A percentile compares a stretch with the other conserved stretches of the same genome.
phyloP scores from a whole-genome alignment of 768 basidiomycete genomes.

The Scleroderma citrinum region DNA sequence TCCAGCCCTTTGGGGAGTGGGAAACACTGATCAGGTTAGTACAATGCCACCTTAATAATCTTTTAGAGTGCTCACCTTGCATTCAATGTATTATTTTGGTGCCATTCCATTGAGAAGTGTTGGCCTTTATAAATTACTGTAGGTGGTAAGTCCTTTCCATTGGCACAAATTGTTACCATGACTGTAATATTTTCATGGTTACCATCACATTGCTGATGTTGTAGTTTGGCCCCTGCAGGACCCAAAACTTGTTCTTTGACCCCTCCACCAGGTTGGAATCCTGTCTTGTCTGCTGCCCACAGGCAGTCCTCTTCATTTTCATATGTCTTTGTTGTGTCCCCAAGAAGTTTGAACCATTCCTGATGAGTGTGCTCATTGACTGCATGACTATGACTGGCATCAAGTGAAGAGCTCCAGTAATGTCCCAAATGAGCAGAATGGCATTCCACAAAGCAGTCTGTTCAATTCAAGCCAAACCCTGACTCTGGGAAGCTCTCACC shows the following conservation, averaged over 20 bases:
- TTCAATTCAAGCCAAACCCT: slow-evolving; percentile 35
- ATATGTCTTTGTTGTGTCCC: slow-evolving; percentile 13
- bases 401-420: slow-evolving; percentile 30
- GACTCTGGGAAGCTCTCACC: slow-evolving; percentile 23
- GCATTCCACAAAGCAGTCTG: slow-evolving; percentile 21
- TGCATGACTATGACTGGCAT: slow-evolving; percentile 28
- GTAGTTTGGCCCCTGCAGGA: background rate
- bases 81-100: slow-evolving; percentile 21
- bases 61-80: slow-evolving; percentile 20
- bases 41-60: slow-evolving; percentile 20
- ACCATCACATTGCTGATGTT: slow-evolving; percentile 15
- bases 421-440: slow-evolving; percentile 23
- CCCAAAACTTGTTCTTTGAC: slow-evolving; percentile 6
- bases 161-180: slow-evolving; percentile 36
- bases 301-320: slow-evolving; percentile 3
- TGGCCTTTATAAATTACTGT: slow-evolving; percentile 31
- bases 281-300: slow-evolving; percentile 11
- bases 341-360: slow-evolving; percentile 29
- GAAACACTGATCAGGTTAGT: slow-evolving; percentile 22
- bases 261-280: slow-evolving; percentile 8
- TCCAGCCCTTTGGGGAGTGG: slow-evolving; percentile 16
- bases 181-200: slow-evolving; percentile 20
- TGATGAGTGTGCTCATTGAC: slow-evolving; percentile 32
- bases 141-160: slow-evolving; percentile 26
- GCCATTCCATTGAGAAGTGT: slow-evolving; percentile 24